Evolutionary conservation across 2,329 filamentous ascomycete genomes (phyloP), one percentile per base, ranked within the genome.

Genomic region (Penicillium sp.): DNA sequence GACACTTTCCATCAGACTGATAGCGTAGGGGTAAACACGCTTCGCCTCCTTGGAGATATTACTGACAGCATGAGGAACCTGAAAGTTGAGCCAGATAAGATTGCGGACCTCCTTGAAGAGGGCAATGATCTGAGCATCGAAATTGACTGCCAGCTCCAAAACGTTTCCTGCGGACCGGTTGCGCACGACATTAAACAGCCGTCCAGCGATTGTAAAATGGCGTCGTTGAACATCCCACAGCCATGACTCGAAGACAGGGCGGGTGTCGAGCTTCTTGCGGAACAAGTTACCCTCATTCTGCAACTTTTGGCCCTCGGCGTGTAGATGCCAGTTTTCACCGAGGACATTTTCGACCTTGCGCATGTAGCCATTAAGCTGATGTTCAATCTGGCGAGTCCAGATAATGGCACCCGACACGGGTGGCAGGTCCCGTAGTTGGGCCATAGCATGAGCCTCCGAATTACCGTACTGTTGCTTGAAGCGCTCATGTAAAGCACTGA

Each of bases 391-490:
- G 41, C 91, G 87, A 25, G 93, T 93, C 89, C 94, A 97, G 50
- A 99, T 95, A 63, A 99, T 97, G 35, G 93, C 93, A 54, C 94
- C 95, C 5, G 94, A 96, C 0, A 99, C 92, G 0, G 95, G 94
- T 0, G 94, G 94, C 16, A 99, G 80, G 74, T 99, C 94, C 59
- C 93, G 91, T 54, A 99, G 81, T 73, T 97, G 93, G 3, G 94
- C 92, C 95, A 99, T 99, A 4, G 91, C 91, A 71, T 97, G 93
- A 2, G 94, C 91, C 75, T 99, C 94, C 0, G 95, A 97, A 70
- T 97, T 91, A 2, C 92, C 95, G 73, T 99, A 99, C 70, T 99
- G 94, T 71, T 96, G 91, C 77, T 97, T 99, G 81, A 97, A 99
- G 31, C 94, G 89, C 77, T 97, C 91, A 65, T 99, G 95, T 29